Base-by-base conservation (phyloP, 2,329 filamentous ascomycete species). In the Tolypocladium guangdongense region DNA sequence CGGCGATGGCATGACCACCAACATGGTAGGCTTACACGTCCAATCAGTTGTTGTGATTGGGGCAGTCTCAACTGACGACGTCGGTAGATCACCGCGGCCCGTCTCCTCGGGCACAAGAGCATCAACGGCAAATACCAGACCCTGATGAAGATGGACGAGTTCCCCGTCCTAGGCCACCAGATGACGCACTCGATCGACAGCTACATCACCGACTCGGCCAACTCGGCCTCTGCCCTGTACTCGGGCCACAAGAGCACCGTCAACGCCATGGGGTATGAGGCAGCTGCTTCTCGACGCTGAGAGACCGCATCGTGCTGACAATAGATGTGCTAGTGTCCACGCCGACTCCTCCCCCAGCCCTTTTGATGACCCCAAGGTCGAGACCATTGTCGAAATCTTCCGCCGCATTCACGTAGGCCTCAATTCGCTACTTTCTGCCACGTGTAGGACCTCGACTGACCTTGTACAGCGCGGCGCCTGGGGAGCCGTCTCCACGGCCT, bases 101-200 rank as follows among this genome's bases (percentile, higher is more conserved):
- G 89, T 59, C 76, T 93, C 53, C 83, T 95, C 53, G 88, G 78
- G 20, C 89, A 95, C 75, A 86, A 89, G 74, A 85, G 79, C 60
- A 78, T 92, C 75, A 93, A 95, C 64, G 89, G 89, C 60, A 88
- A 87, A 68, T 95, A 92, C 68, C 84, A 89, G 74, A 82, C 79
- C 54, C 78, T 76, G 54, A 79, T 95, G 78, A 78, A 82, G 64
- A 76, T 95, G 74, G 89, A 95, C 72, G 78, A 90, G 64, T 93
- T 93, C 71, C 88, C 89, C 3, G 80, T 91, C n/a, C 66, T 92
- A 12, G 89, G 89, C 22, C 89, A 95, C 68, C 88, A 92, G 71
- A 92, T 93, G 84, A 91, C 88, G 12, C 88, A 92, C 70, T 91
- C 87, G 1, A 82, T 93, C 64, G 88, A 92, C 71, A 83, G 77